A percentile compares a stretch with the other conserved stretches of the same genome.
Evolutionary conservation across 495 filamentous ascomycete genomes (phyloP).

Genomic region (Parathielavia hyrcaniae): DNA sequence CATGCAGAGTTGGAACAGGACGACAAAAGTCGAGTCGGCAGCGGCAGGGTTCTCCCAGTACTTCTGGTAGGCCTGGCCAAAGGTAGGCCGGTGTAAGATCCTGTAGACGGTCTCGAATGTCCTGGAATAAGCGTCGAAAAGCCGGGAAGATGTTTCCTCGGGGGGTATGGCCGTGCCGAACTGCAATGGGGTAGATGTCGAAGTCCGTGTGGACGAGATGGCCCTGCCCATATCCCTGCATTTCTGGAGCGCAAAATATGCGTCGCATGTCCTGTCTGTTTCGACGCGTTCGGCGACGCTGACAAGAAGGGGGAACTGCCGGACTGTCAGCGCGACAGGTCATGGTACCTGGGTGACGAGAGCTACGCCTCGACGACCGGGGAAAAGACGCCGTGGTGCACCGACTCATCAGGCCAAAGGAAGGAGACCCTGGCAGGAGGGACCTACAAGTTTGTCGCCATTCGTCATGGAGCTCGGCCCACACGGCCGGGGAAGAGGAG

Average conservation of each 20-base stretch:
- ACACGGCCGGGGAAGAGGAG: slow-evolving; percentile 40
- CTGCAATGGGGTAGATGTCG: slow-evolving; percentile 27
- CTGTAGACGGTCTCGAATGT: slow-evolving; percentile 50
- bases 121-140: slow-evolving; percentile 47
- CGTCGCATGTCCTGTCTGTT: slow-evolving; percentile 36
- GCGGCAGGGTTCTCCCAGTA: slow-evolving; percentile 36
- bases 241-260: slow-evolving; percentile 32
- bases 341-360: background rate
- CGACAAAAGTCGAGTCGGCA: slow-evolving; percentile 41
- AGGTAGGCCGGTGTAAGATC: slow-evolving; percentile 47
- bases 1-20: slow-evolving; percentile 59
- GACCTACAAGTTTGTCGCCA: slow-evolving; percentile 44
- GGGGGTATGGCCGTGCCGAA: slow-evolving; percentile 32
- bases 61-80: slow-evolving; percentile 45
- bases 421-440: slow-evolving; percentile 1
- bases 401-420: background rate
- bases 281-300: slow-evolving; percentile 36
- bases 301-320: slow-evolving; percentile 42
- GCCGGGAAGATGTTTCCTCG: slow-evolving; percentile 41
- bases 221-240: slow-evolving; percentile 45
- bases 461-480: slow-evolving; percentile 53
- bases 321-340: slow-evolving; percentile 18
- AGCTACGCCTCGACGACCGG: no score
- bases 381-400: background rate
- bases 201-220: slow-evolving; percentile 40